Base-by-base conservation (phyloP, 2,329 filamentous ascomycete genomes). In the Penicillium aurantiogriseum region DNA sequence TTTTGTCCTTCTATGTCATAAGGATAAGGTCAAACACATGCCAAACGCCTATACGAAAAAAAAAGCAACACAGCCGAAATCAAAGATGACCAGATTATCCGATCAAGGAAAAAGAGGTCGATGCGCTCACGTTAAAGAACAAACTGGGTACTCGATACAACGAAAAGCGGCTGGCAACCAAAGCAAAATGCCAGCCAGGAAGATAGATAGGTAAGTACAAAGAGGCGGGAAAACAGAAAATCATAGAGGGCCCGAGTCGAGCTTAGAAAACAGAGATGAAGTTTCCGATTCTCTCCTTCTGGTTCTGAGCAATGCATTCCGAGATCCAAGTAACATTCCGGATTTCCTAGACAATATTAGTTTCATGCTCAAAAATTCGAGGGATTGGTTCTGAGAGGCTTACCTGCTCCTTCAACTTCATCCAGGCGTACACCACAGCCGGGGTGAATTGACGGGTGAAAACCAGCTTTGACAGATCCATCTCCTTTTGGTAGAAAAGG, bases 241-340 rank as follows among this genome's bases (percentile, higher is more conserved):
- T 66, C 56, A 57, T 50, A 46, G 60, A 47, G 36, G 45, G 48
- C 51, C 31, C 31, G 21, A 17, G 39, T 23, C 19, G 39, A 52
- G 59, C 51, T 84, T 78, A 96, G 79, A 99, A 96, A 61, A 97
- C 94, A 78, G 92, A 96, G 76, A 99, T 99, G 78, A 96, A 99
- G 79, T 97, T 99, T 68, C 91, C 90, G 74, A 99, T 97, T 73
- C 94, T 87, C 77, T 99, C 94, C 81, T 99, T 99, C 79, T 99
- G 94, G 81, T 96, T 97, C 79, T 99, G 94, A 55, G 94, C 94
- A 84, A 99, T 99, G 80, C 94, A 99, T 78, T 99, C 94, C 23
- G 94, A 89, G 76, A 99, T 99, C 94, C 94, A 99, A 51, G 94
- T 97, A 71, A 99, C 96, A 78, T 99, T 99, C 65, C 94, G 90